Evolutionary conservation across 495 filamentous ascomycete genomes (phyloP), one percentile per base, ranked within the genome.

Genomic region (Lasiosphaeria hispida): DNA sequence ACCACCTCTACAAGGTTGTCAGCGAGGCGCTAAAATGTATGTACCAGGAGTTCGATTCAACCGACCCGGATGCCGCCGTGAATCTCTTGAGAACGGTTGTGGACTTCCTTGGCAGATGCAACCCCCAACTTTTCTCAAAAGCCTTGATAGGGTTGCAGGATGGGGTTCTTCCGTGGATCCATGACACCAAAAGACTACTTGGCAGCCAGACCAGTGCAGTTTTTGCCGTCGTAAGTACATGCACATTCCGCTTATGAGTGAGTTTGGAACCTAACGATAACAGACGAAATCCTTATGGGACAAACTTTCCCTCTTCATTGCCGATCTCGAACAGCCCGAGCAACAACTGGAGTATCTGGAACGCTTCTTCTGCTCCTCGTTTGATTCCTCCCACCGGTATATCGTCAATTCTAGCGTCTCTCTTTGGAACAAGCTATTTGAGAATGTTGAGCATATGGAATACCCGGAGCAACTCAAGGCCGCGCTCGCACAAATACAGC

Each of bases 111-210:
- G 59, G 59, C n/a, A 63, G 74, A 55, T 69, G 75, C 52, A 77
- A 68, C 44, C 53, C 44, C n/a, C 66, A 70, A 17, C 60, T 76
- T 10, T 67, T 71, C 11, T 43, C 70, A 33, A 72, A 64, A 47
- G 60, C 72, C 17, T 63, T 88, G n/a, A 64, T 73, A 8, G 76
- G 75, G 39, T 63, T 85, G n/a, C 87, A 90, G 64, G 69, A 75
- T 37, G 85, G 85, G 1, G 62, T 90, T 35, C 63, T 75, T 4
- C 58, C 74, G 6, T 91, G 87, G 86, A 68, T 91, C 35, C 72
- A 75, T 51, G 88, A 91, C 60, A 43, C 61, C 1, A 73, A 72
- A 11, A 64, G 71, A 37, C 58, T 62, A 48, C 68, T 78, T 34
- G 57, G 69, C 52, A 72, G 60, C 36, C 64, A 71, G 33, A 60